Evolutionary conservation across 2,329 filamentous ascomycete genomes (phyloP), one percentile per base, ranked within the genome.

Genomic region (Penicillium sp.): DNA sequence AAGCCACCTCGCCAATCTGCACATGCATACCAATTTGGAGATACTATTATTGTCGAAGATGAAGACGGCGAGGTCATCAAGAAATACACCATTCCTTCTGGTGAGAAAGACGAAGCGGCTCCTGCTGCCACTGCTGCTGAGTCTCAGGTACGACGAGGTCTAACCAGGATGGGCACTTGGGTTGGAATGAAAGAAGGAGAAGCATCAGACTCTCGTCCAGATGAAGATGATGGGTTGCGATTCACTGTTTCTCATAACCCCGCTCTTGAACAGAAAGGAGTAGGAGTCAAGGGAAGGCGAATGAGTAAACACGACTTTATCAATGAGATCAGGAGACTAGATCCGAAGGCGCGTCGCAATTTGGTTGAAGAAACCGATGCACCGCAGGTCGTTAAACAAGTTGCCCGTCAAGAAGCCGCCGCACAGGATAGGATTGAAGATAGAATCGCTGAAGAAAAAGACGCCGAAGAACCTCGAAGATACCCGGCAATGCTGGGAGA

Each of bases 31-130:
- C 84, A 87, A 60, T 87, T 86, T 62, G 84, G 84, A 52, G 86
- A 86, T 63, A 87, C 84, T n/a, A 85, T 87, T 62, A 87, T 87
- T 66, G 83, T 87, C 16, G 84, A 87, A 66, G 84, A 87, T 62
- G 84, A 86, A 65, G 83, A 87, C 62, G 84, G 84, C 24, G 84
- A 87, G 68, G 84, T 87, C 24, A 78, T 87, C 71, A 87, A 86
- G 74, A 87, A 85, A 65, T 87, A 86, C 67, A 83, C 84, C 49
- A 85, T 87, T 55, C 83, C 82, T 7, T 71, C 73, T 4, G 66
- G 72, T 38, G 66, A 72, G 33, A 77, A 75, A 52, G 28, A 23
- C 38, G 60, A 67, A 58, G 40, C 55, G 28, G 58, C 63, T 7
- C 60, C 67, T 21, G 55, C 64, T 38, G 61, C 64, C 42, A 61